phyloP scores from a whole-genome alignment of 2,329 filamentous ascomycete genomes.

The Metarhizium brunneum region DNA sequence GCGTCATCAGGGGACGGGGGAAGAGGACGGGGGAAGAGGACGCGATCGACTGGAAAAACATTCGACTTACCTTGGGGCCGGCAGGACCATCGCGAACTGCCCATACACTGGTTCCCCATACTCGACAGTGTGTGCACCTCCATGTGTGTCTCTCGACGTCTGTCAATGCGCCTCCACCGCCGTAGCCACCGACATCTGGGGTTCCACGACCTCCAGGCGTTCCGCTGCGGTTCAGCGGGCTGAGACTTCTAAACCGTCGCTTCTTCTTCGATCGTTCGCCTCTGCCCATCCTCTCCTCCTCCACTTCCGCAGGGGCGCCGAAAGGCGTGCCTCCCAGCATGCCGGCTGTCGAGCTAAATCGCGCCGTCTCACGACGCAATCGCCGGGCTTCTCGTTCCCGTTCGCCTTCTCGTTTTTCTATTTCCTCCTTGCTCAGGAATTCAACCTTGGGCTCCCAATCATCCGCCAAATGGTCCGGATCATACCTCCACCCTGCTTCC shows the following conservation, averaged over 20 bases:
- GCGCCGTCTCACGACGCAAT: constrained; percentile 79
- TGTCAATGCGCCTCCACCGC: constrained; percentile 58
- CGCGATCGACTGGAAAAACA: neutral
- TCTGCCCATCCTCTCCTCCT: constrained; percentile 79
- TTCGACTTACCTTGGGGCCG: constrained; percentile 64
- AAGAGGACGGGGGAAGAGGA: neutral
- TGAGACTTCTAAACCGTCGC: constrained; percentile 79
- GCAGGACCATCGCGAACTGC: constrained; percentile 84
- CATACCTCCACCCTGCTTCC: constrained; percentile 90
- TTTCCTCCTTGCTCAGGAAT: constrained; percentile 83
- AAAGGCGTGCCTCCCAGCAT: constrained; percentile 69
- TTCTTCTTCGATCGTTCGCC: constrained; percentile 95
- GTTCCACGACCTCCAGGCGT: constrained; percentile 68
- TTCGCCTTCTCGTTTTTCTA: constrained; percentile 93
- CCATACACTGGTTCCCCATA: constrained; percentile 90
- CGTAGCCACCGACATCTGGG: constrained; percentile 68
- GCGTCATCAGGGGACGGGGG: too few relatives aligned
- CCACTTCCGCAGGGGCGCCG: constrained; percentile 42
- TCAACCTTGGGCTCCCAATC: constrained; percentile 81
- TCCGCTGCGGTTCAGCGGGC: constrained; percentile 56
- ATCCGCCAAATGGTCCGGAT: constrained; percentile 78
- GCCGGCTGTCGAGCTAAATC: constrained; percentile 79
- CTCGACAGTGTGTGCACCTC: constrained; percentile 79
- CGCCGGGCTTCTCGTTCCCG: constrained; percentile 83
- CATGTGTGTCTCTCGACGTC: constrained; percentile 74